These are phyloP conservation scores for Penicillium hesseltinei DNA, from an alignment of 2,329 filamentous ascomycete species.

Conservation along the genomic window DNA sequence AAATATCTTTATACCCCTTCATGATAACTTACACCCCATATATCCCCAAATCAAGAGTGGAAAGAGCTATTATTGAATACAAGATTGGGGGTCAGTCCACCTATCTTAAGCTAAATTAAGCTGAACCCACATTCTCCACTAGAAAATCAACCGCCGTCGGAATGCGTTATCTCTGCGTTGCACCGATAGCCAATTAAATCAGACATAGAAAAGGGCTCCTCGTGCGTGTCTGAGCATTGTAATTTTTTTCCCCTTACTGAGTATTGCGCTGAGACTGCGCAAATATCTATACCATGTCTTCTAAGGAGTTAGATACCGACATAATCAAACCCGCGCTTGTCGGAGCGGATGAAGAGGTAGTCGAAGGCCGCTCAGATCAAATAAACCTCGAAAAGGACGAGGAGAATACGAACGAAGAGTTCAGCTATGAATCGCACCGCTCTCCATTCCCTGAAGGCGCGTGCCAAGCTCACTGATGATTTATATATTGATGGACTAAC, in stretches of 20 bases:
- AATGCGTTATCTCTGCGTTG: neutral
- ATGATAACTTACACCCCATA: neutral
- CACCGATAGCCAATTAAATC: neutral
- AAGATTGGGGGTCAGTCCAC: neutral
- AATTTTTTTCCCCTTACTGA: neutral
- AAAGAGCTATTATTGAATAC: neutral
- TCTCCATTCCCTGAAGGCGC: conserved; percentile 28
- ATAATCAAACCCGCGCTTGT: neutral
- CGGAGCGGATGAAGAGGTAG: neutral
- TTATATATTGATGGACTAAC: neutral
- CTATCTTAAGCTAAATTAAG: neutral
- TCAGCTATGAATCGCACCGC: conserved; percentile 26
- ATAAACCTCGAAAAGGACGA: neutral
- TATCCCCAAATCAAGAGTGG: neutral
- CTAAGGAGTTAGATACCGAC: neutral
- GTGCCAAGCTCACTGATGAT: neutral
- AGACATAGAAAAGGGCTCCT: neutral
- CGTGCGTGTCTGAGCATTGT: neutral
- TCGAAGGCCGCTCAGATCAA: neutral
- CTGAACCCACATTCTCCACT: neutral
- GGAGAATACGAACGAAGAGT: conserved; percentile 18
- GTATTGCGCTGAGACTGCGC: neutral
- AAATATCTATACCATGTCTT: neutral
- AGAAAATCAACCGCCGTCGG: neutral
- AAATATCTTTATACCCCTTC: neutral